Conservation (phyloP, 805 yeast genomes). For the Yarrowia bubula region DNA sequence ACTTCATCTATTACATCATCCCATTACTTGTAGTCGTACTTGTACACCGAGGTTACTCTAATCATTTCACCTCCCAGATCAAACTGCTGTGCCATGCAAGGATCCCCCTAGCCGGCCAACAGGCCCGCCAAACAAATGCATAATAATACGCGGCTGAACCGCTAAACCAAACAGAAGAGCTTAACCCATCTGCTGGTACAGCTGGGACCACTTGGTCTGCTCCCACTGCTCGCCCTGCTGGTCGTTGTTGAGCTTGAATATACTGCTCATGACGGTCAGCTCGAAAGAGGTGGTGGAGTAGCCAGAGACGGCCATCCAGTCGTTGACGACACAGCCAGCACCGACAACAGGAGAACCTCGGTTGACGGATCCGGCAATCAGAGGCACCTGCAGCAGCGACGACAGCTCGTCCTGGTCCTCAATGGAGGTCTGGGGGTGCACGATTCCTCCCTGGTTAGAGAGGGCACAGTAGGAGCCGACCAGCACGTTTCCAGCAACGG, state of each 20-base stretch:
- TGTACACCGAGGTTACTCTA: too few species aligned
- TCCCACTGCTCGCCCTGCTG: conserved; percentile 32
- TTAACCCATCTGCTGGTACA: conserved; percentile 28
- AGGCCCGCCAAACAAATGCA: background rate
- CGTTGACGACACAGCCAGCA: conserved; percentile 98
- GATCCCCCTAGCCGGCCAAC: too few species aligned
- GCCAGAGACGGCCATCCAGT: conserved; percentile 96
- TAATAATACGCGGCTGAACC: conserved; percentile 1
- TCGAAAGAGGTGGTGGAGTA: conserved; percentile 98
- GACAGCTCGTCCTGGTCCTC: conserved; percentile 98
- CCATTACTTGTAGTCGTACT: too few species aligned
- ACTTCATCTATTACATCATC: too few species aligned
- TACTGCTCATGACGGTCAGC: conserved; percentile 92
- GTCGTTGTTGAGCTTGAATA: conserved; percentile 54
- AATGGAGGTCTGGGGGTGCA: conserved; percentile 94
- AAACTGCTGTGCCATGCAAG: too few species aligned
- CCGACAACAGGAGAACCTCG: conserved; percentile 98
- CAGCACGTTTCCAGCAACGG: conserved; percentile 95
- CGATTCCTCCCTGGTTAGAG: conserved; percentile 96
- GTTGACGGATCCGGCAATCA: conserved; percentile 98
- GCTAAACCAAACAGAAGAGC: too few species aligned
- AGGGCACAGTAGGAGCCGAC: conserved; percentile 96
- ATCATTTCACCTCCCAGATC: too few species aligned
- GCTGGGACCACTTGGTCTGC: conserved; percentile 27
- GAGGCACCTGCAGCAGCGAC: conserved; percentile 91